These are phyloP conservation scores for Paramecium sexaurelia DNA, from an alignment of 73 alveolate genomes.

Conservation along the genomic window DNA sequence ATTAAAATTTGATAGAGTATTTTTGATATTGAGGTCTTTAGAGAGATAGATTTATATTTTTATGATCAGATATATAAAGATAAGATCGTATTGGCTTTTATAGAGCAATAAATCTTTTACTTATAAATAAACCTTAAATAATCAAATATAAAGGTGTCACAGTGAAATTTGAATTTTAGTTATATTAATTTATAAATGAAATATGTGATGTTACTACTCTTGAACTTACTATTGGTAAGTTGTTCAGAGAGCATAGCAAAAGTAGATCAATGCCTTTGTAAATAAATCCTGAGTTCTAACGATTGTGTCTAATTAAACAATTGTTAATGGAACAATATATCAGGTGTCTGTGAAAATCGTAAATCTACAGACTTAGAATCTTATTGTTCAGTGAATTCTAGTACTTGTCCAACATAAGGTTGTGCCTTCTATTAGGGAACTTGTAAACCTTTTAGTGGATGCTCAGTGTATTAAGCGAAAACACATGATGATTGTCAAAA, in stretches of 20 bases:
- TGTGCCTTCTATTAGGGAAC: background rate
- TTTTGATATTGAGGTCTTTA: background rate
- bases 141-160: background rate
- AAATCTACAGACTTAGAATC: background rate
- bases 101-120: background rate
- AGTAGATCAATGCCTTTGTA: background rate
- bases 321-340: background rate
- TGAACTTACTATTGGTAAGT: background rate
- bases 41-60: background rate
- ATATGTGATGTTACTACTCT: background rate
- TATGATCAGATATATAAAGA: background rate
- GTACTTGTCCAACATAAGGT: background rate
- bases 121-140: background rate
- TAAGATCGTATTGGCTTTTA: background rate
- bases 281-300: background rate
- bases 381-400: background rate
- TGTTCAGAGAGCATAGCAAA: background rate
- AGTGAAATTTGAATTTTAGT: background rate
- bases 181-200: background rate
- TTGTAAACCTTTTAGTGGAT: constrained; percentile 16
- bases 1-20: background rate
- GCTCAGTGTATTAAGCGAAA: background rate
- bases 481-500: constrained; percentile 4
- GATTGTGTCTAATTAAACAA: background rate
- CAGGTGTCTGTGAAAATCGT: background rate